Base-by-base conservation (phyloP, 805 yeast species). In the Priceomyces castillae region DNA sequence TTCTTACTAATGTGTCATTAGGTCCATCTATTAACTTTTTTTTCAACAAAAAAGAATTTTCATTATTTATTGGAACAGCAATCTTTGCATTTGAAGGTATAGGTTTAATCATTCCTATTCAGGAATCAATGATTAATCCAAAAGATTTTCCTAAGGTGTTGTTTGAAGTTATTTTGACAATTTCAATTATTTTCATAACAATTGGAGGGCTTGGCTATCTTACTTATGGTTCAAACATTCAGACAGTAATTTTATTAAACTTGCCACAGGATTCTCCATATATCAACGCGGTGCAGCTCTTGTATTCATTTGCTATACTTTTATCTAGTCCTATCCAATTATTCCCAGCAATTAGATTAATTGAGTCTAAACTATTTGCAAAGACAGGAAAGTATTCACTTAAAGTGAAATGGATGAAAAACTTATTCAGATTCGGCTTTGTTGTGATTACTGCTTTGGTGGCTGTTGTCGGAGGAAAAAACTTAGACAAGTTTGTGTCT, bases 41-140 rank as follows among this genome's bases (percentile, higher is more conserved):
- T 26, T 76, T 85, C 64, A 85, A 85, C 59, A 47, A 67, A 23
- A 68, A 73, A 3, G 73, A 73, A 40, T 86, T 87, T 73, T 79
- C 92, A 0, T 63, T 86, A 38, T 86, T 86, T 56, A 81, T 86
- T 40, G 95, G 95, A 7, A 87, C 86, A 5, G 90, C 92, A 2
- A 86, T 86, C 23, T 86, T 86, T 68, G 89, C 94, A n/a, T 86
- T 85, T 57, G 95, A 86, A 65, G 95, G 95, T 1, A 85, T 86
- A 44, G 94, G 95, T 0, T 68, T 86, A 37, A 83, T 86, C 39
- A 82, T 86, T 18, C 95, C 95, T 0, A 83, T 86, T 41, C 89
- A 86, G 55, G 87, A 86, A 52, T 83, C 94, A 1, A 86, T 86
- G 94, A 76, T 72, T 39, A 65, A 83, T 51, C 94, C 94, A 1